A percentile compares a stretch with the other conserved stretches of the same genome.
Conservation (phyloP, 768 basidiomycete species). For the Phallus indusiatus region DNA sequence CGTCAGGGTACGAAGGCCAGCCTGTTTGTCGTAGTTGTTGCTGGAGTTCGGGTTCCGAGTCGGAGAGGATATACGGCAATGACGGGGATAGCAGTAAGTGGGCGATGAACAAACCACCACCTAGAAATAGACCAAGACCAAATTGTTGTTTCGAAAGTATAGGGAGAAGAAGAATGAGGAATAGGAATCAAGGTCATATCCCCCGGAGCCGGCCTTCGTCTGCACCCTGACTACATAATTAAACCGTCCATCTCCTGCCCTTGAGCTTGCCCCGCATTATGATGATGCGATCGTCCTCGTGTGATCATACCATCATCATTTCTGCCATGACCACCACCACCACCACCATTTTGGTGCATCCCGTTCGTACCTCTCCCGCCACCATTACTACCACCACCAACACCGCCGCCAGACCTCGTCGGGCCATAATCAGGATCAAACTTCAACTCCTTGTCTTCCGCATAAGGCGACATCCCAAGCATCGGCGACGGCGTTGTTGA, state of each 20-base stretch:
- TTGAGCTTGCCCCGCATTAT: neutral
- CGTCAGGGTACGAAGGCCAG: too few relatives aligned
- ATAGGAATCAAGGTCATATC: neutral
- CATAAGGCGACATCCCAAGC: neutral
- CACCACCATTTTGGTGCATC: neutral
- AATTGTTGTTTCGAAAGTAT: neutral
- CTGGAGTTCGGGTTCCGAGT: too few relatives aligned
- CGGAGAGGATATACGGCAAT: too few relatives aligned
- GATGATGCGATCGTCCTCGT: neutral
- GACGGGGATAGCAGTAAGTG: too few relatives aligned
- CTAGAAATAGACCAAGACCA: too few relatives aligned
- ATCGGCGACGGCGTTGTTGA: neutral
- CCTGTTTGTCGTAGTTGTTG: too few relatives aligned
- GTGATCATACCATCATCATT: neutral
- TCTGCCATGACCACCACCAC: neutral
- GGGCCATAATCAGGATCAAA: neutral
- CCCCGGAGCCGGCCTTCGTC: neutral
- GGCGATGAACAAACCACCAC: too few relatives aligned
- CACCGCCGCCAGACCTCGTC: neutral
- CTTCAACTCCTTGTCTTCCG: neutral
- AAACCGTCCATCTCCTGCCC: neutral
- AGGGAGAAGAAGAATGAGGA: neutral
- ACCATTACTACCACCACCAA: neutral
- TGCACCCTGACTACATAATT: neutral
- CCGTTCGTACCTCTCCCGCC: neutral